These are phyloP conservation scores for Tricholoma bakamatsutake DNA, from an alignment of 768 basidiomycete species.

Conservation along the genomic window DNA sequence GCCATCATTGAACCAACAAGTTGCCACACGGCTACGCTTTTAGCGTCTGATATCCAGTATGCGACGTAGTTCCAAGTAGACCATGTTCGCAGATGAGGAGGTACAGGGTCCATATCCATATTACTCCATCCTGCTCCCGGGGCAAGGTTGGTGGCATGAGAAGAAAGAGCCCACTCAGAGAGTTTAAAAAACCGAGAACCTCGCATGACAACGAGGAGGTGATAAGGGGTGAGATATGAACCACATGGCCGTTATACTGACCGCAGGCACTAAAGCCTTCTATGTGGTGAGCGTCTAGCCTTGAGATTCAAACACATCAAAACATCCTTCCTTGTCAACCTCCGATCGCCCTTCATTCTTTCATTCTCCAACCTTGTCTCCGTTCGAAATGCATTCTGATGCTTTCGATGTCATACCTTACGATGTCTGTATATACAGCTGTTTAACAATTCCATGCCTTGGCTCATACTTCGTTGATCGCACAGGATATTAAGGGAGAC, in stretches of 20 bases:
- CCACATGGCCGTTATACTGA: neutral
- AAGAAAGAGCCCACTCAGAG: slow-evolving; percentile 45
- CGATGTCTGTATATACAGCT: slow-evolving; percentile 44
- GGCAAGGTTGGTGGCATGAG: slow-evolving; percentile 50
- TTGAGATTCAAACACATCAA: neutral
- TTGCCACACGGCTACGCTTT: slow-evolving; percentile 47
- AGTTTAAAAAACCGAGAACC: slow-evolving; percentile 24
- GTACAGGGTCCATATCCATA: slow-evolving; percentile 75
- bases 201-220: neutral
- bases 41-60: slow-evolving; percentile 55
- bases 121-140: slow-evolving; percentile 60
- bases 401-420: slow-evolving; percentile 87
- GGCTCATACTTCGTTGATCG: neutral
- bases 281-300: no score
- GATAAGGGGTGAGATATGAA: neutral
- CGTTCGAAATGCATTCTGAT: slow-evolving; percentile 40
- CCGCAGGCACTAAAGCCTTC: no score
- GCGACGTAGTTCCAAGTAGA: slow-evolving; percentile 58
- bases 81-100: slow-evolving; percentile 58
- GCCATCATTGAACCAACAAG: slow-evolving; percentile 73
- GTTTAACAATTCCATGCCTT: neutral
- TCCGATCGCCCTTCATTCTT: neutral
- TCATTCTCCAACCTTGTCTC: neutral
- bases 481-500: slow-evolving; percentile 79
- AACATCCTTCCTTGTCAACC: neutral